These are phyloP conservation scores for Chrysanthemum lavandulifolium DNA, from an alignment of 129 eudicot species.

Conservation along the genomic window DNA sequence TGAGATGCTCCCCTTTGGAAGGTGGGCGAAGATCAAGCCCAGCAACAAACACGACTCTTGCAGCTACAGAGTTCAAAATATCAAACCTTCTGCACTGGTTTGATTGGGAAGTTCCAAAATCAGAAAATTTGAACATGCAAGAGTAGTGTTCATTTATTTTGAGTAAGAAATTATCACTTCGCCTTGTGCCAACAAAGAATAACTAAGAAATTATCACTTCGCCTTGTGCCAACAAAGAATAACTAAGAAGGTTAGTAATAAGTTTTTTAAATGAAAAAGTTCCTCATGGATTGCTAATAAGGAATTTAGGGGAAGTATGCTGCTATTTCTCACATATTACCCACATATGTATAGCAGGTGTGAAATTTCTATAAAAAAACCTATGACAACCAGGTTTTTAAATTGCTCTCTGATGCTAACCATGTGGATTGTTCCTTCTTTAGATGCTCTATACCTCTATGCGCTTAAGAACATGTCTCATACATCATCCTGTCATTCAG, in stretches of 20 bases:
- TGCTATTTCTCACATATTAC: neutral
- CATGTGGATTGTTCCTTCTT: too few species aligned
- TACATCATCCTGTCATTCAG: too few species aligned
- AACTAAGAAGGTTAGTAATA: neutral
- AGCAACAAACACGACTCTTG: constrained; percentile 38
- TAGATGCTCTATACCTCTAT: too few species aligned
- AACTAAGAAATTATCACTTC: constrained; percentile 19
- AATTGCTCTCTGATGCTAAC: too few species aligned
- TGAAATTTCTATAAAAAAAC: too few species aligned
- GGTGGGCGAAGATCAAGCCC: constrained; percentile 59
- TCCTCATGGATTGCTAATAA: too few species aligned
- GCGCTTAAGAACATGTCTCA: too few species aligned
- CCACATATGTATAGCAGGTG: too few species aligned
- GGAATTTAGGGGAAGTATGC: too few species aligned
- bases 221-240: constrained; percentile 15
- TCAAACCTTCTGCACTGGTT: constrained; percentile 50
- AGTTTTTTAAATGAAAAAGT: neutral
- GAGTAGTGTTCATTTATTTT: constrained; percentile 6
- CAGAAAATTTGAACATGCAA: constrained; percentile 39
- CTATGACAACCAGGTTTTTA: too few species aligned
- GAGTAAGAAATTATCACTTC: constrained; percentile 22
- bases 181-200: constrained; percentile 15
- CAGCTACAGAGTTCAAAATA: constrained; percentile 36
- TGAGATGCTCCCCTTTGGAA: constrained; percentile 50
- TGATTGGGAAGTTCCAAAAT: constrained; percentile 42